Conservation (phyloP, 75 land plant genomes). For the Cryptomeria japonica region DNA sequence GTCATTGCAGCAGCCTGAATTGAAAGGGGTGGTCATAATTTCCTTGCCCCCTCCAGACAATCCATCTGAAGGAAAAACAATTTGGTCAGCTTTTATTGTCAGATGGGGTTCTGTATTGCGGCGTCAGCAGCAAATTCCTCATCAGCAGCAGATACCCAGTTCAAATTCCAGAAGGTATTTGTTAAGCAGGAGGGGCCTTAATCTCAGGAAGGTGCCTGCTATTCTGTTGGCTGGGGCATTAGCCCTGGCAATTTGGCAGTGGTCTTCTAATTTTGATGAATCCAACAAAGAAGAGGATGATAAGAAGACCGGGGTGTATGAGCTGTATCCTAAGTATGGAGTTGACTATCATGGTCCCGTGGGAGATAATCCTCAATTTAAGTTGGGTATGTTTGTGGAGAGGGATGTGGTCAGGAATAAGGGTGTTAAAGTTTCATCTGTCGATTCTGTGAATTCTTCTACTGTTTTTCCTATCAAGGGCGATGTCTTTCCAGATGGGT, state of each 20-base stretch:
- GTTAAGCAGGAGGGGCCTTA: not conserved
- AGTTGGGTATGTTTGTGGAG: conserved; percentile 5
- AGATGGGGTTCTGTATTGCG: not conserved
- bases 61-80: conserved; percentile 64
- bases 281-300: conserved; percentile 9
- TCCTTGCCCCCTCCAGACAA: conserved; percentile 64
- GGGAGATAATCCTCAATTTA: conserved; percentile 30
- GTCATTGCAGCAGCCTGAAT: conserved; percentile 2
- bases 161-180: conserved; percentile 2
- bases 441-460: conserved; percentile 18
- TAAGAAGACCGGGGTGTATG: conserved; percentile 21
- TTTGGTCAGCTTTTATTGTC: conserved; percentile 57
- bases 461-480: conserved; percentile 54
- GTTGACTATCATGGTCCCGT: not conserved
- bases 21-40: conserved; percentile 69
- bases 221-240: not conserved
- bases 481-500: conserved; percentile 85
- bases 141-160: not conserved
- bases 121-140: not conserved
- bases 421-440: not conserved
- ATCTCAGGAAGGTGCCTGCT: not conserved
- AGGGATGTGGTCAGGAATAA: conserved; percentile 1
- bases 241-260: conserved; percentile 2
- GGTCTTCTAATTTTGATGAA: not conserved
- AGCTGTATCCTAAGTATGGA: conserved; percentile 32